Percentiles rank a stretch among this genome's conserved stretches.
Evolutionary conservation across 169 alveolate genomes (phyloP).

Genomic region (Babesia bovis): DNA sequence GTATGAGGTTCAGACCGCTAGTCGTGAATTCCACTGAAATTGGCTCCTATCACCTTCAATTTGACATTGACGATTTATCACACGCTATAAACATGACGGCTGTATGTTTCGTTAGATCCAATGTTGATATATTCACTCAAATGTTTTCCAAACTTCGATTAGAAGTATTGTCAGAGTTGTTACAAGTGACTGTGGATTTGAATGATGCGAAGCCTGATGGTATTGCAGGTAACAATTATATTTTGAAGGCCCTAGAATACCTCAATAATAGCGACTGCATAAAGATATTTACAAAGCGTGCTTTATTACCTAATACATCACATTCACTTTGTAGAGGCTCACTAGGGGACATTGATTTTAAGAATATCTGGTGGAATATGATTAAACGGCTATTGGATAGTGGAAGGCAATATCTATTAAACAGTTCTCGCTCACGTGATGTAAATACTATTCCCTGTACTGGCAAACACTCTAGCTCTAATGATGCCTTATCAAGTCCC

Average conservation of each 20-base stretch:
- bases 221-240: not conserved
- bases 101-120: constrained; percentile 15
- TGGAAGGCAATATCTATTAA: constrained; percentile 12
- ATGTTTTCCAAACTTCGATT: constrained; percentile 31
- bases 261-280: constrained; percentile 33
- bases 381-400: constrained; percentile 29
- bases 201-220: not conserved
- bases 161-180: constrained; percentile 29
- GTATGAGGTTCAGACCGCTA: constrained; percentile 8
- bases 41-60: constrained; percentile 41
- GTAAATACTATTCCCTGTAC: constrained; percentile 18
- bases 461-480: constrained; percentile 12
- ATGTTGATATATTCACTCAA: constrained; percentile 27
- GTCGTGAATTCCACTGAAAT: not conserved
- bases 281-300: constrained; percentile 61
- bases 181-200: constrained; percentile 21
- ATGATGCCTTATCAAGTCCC: constrained; percentile 30
- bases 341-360: not conserved
- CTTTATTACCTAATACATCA: constrained; percentile 27
- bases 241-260: constrained; percentile 1
- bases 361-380: constrained; percentile 58
- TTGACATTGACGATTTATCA: constrained; percentile 41
- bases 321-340: not conserved
- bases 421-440: not conserved
- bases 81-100: constrained; percentile 32